Conservation (phyloP, 768 basidiomycete species). For the Mrakia gelida region DNA sequence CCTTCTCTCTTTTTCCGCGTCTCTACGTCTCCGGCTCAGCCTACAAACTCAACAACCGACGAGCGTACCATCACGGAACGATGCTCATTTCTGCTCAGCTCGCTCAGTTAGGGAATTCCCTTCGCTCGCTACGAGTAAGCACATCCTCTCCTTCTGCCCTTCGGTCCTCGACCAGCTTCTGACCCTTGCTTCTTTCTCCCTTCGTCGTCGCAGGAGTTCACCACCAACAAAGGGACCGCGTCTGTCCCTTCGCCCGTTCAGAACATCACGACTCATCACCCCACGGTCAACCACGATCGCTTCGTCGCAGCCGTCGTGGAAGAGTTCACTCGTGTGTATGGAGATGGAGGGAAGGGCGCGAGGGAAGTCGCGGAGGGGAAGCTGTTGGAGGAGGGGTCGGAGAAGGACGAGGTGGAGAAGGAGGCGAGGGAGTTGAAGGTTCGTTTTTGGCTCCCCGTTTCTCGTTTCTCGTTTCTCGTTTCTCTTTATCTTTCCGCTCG, state of each 20-base stretch:
- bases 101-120: slow-evolving; percentile 63
- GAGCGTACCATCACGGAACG: slow-evolving; percentile 97
- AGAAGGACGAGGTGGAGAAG: slow-evolving; percentile 54
- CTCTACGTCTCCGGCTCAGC: slow-evolving; percentile 77
- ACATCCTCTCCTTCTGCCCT: background rate
- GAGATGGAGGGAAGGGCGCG: slow-evolving; percentile 21
- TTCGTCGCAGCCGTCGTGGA: slow-evolving; percentile 66
- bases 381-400: slow-evolving; percentile 38
- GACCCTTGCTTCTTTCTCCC: background rate
- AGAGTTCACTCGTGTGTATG: slow-evolving; percentile 55
- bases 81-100: slow-evolving; percentile 89
- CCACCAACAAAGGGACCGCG: slow-evolving; percentile 77
- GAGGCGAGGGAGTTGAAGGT: slow-evolving; percentile 74
- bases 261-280: slow-evolving; percentile 62
- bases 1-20: no score
- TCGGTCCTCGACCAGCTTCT: no score
- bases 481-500: no score
- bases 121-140: slow-evolving; percentile 47
- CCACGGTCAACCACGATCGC: slow-evolving; percentile 57
- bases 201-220: slow-evolving; percentile 55
- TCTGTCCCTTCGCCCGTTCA: slow-evolving; percentile 90
- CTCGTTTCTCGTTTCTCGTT: no score
- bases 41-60: slow-evolving; percentile 83
- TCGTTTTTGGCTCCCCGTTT: slow-evolving; percentile 35
- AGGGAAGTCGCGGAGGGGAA: slow-evolving; percentile 52